A percentile compares a stretch with the other conserved stretches of the same genome.
phyloP scores from a whole-genome alignment of 2,329 filamentous ascomycete species.

The Epicoccum nigrum region DNA sequence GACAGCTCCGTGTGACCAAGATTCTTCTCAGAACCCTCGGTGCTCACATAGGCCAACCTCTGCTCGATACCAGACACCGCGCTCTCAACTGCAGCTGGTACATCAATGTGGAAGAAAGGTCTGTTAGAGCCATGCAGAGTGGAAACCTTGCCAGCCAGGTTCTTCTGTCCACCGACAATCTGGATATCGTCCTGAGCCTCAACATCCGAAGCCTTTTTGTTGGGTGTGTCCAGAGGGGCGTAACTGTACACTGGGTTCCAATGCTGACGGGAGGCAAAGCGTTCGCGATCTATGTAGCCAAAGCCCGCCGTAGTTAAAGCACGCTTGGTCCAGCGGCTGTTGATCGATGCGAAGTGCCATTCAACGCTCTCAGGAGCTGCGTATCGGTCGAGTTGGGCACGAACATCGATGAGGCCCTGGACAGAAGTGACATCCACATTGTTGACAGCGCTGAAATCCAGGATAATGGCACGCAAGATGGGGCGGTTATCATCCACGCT shows the following conservation, averaged over 20 bases:
- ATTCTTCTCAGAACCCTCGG: constrained; percentile 20
- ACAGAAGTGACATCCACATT: constrained; percentile 92
- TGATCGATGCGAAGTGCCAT: constrained; percentile 95
- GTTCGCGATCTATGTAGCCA: constrained; percentile 67
- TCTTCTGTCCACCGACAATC: constrained; percentile 18
- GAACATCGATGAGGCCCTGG: constrained; percentile 90
- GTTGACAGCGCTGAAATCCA: constrained; percentile 93
- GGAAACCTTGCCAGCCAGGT: constrained; percentile 55
- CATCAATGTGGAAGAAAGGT: constrained; percentile 91
- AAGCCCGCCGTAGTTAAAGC: constrained; percentile 87
- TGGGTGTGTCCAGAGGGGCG: constrained; percentile 79
- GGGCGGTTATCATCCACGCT: constrained; percentile 62
- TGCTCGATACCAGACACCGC: constrained; percentile 78
- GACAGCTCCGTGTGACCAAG: constrained; percentile 17
- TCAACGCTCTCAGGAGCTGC: constrained; percentile 81
- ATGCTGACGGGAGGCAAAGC: constrained; percentile 56
- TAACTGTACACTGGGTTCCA: constrained; percentile 98
- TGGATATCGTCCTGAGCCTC: constrained; percentile 34
- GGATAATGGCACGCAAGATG: constrained; percentile 83
- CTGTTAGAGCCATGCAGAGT: constrained; percentile 85
- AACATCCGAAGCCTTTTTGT: constrained; percentile 62
- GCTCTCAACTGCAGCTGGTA: constrained; percentile 86
- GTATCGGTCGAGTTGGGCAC: constrained; percentile 90
- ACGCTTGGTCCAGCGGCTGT: constrained; percentile 92
- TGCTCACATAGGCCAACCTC: constrained; percentile 28